Conservation (phyloP, 2,329 filamentous ascomycete species). For the Chaetomium sp. region DNA sequence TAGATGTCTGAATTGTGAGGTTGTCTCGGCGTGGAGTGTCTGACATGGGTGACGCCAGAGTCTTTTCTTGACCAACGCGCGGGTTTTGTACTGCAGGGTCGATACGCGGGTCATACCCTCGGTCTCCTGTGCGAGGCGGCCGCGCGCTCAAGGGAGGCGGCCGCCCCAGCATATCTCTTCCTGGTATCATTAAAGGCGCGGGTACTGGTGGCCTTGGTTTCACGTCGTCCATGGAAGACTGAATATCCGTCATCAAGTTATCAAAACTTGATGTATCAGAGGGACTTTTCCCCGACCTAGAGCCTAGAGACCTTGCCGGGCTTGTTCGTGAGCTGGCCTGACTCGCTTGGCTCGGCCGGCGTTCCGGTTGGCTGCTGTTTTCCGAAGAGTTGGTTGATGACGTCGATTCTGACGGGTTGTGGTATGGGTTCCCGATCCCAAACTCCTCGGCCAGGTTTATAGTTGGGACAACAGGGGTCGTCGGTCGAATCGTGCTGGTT, state of each 20-base stretch:
- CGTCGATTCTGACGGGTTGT: constrained; percentile 64
- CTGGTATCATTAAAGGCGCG: constrained; percentile 31
- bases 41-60: constrained; percentile 33
- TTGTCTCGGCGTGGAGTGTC: constrained; percentile 2
- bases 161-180: constrained; percentile 37
- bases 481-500: constrained; percentile 50
- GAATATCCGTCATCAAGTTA: constrained; percentile 58
- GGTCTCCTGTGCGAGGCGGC: constrained; percentile 30
- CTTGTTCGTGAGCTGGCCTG: constrained; percentile 64
- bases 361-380: constrained; percentile 44
- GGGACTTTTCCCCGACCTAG: constrained; percentile 43
- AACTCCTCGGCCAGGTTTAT: constrained; percentile 64
- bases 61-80: constrained; percentile 31
- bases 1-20: constrained; percentile 5
- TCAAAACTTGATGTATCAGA: constrained; percentile 53
- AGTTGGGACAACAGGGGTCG: constrained; percentile 41
- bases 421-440: constrained; percentile 64
- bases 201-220: constrained; percentile 35
- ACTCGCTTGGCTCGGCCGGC: constrained; percentile 56
- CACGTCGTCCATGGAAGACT: constrained; percentile 52
- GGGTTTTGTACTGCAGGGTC: constrained; percentile 41
- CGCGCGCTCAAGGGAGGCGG: constrained; percentile 30
- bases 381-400: constrained; percentile 64
- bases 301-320: constrained; percentile 49
- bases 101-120: constrained; percentile 42